These are phyloP conservation scores for Malassezia furfur DNA, from an alignment of 1,284 basidiomycete species.

Conservation along the genomic window DNA sequence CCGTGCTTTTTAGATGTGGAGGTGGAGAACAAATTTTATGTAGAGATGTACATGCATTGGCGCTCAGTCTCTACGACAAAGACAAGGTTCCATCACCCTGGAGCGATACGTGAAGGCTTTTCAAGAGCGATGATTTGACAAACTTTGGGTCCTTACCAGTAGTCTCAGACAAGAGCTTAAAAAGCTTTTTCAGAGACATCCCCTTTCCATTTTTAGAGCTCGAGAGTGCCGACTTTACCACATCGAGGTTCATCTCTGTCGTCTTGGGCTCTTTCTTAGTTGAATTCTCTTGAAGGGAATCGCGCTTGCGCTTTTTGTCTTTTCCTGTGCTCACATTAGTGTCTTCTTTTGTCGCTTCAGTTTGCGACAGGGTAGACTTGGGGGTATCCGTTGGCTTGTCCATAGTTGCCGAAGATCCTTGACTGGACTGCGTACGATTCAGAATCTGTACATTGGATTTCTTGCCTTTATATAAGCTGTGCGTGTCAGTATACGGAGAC, in stretches of 20 bases:
- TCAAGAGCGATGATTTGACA: not conserved
- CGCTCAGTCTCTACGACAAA: not conserved
- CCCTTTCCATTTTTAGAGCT: not conserved
- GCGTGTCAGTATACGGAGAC: not conserved
- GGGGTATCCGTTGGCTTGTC: too few relatives aligned
- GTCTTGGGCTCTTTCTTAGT: not conserved
- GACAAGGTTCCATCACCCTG: not conserved
- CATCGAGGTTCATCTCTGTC: not conserved
- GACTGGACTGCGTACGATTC: too few relatives aligned
- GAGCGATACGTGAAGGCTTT: not conserved
- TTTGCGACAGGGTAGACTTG: too few relatives aligned
- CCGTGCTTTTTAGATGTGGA: not conserved
- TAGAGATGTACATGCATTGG: not conserved
- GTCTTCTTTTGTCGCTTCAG: too few relatives aligned
- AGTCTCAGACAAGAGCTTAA: not conserved
- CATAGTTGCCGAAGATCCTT: too few relatives aligned
- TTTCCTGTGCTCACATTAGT: too few relatives aligned
- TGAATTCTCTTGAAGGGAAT: not conserved
- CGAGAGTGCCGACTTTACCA: not conserved
- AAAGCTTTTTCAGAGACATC: not conserved
- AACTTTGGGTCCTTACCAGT: not conserved
- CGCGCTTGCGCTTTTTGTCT: not conserved
- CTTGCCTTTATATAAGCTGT: constrained; percentile 16
- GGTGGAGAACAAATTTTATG: not conserved
- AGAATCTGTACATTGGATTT: not conserved